These are phyloP conservation scores for Breviolum minutum DNA, from an alignment of 73 alveolate genomes.

Conservation along the genomic window DNA sequence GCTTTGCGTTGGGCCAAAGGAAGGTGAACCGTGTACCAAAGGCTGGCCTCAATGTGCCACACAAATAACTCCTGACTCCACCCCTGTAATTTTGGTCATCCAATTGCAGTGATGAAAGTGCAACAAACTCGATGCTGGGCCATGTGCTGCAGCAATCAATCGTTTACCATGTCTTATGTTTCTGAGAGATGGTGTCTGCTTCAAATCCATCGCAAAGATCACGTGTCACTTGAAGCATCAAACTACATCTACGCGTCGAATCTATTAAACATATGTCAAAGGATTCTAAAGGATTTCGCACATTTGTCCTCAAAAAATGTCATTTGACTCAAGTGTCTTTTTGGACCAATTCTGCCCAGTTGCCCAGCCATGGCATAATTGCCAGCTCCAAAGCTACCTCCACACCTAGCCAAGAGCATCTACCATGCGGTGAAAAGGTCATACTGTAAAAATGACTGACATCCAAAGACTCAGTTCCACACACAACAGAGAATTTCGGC, in stretches of 20 bases:
- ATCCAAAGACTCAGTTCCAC: neutral
- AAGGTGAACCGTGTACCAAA: conserved; percentile 20
- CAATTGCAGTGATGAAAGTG: too few relatives aligned
- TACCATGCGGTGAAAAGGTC: neutral
- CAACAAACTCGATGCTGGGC: too few relatives aligned
- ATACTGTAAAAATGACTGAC: neutral
- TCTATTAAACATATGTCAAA: too few relatives aligned
- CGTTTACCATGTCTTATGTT: neutral
- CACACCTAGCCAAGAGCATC: neutral
- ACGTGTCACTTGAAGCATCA: too few relatives aligned
- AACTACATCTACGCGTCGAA: too few relatives aligned
- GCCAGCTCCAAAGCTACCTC: conserved; percentile 7
- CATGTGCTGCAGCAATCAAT: neutral
- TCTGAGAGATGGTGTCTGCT: too few relatives aligned
- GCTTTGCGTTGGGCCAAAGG: conserved; percentile 3
- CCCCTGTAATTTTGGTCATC: too few relatives aligned
- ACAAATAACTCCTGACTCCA: too few relatives aligned
- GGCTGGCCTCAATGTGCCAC: neutral
- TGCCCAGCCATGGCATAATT: conserved; percentile 2
- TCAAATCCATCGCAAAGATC: too few relatives aligned
- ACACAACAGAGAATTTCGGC: neutral
- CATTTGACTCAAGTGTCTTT: neutral
- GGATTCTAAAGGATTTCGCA: too few relatives aligned
- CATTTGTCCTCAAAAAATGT: too few relatives aligned
- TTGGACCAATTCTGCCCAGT: neutral